These are phyloP conservation scores for Nakaseomyces delphensis DNA, from an alignment of 1,139 yeast genomes.

Conservation along the genomic window DNA sequence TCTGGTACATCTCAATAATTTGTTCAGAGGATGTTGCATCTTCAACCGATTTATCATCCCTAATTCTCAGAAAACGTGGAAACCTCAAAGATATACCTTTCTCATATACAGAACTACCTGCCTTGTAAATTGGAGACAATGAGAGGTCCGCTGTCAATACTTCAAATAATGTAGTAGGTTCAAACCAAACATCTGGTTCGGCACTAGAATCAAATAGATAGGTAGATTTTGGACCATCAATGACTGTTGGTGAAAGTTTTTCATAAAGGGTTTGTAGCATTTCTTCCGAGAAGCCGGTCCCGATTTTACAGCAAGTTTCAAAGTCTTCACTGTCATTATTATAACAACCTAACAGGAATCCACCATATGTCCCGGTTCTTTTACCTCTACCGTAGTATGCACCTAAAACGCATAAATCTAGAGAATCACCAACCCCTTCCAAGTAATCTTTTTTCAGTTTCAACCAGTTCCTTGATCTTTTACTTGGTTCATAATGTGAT, in stretches of 20 bases:
- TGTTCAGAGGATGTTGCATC: slow-evolving; percentile 88
- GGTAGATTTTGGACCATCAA: slow-evolving; percentile 58
- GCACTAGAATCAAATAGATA: slow-evolving; percentile 64
- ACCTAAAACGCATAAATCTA: slow-evolving; percentile 89
- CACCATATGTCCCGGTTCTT: slow-evolving; percentile 92
- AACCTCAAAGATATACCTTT: slow-evolving; percentile 87
- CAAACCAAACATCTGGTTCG: slow-evolving; percentile 93
- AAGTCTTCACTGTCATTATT: slow-evolving; percentile 85
- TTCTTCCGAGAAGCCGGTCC: slow-evolving; percentile 94
- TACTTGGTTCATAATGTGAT: slow-evolving; percentile 86
- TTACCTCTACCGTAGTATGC: slow-evolving; percentile 93
- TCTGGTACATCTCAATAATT: slow-evolving; percentile 79
- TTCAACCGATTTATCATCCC: slow-evolving; percentile 83
- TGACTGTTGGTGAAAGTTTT: slow-evolving; percentile 60
- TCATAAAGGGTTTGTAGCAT: slow-evolving; percentile 53
- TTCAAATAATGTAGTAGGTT: slow-evolving; percentile 80
- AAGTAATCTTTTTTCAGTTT: slow-evolving; percentile 90
- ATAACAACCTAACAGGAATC: slow-evolving; percentile 81
- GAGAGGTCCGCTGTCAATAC: slow-evolving; percentile 92
- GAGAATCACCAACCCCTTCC: slow-evolving; percentile 90
- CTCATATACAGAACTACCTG: slow-evolving; percentile 69
- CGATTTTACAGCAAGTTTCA: slow-evolving; percentile 93
- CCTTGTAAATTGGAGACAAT: slow-evolving; percentile 84
- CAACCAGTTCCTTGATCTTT: slow-evolving; percentile 91
- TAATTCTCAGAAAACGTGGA: slow-evolving; percentile 75